phyloP scores from a whole-genome alignment of 2,329 filamentous ascomycete species.

The Macrophomina phaseolina region DNA sequence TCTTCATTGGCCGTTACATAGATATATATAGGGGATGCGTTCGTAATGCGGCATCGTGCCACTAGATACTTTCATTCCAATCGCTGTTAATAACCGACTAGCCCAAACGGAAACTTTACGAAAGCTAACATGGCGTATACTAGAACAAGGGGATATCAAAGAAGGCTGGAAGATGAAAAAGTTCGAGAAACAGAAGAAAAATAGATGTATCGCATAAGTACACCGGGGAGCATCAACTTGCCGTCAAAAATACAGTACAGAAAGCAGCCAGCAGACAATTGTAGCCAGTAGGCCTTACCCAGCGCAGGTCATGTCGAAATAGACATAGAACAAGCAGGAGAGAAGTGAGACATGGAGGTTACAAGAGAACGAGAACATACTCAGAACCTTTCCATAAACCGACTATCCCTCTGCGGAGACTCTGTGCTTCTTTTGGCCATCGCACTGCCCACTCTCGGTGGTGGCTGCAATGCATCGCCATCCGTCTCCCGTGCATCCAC shows the following conservation, averaged over 20 bases:
- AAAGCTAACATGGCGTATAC: background rate
- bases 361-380: background rate
- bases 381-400: conserved; percentile 23
- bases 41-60: background rate
- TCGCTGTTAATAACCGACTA: background rate
- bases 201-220: background rate
- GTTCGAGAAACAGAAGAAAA: background rate
- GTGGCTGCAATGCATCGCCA: background rate
- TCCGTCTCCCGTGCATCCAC: conserved; percentile 56
- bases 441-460: background rate
- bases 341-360: background rate
- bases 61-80: background rate
- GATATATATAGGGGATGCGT: background rate
- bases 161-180: background rate
- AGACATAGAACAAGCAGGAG: background rate
- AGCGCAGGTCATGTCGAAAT: no score
- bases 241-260: background rate
- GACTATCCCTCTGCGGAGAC: conserved; percentile 18
- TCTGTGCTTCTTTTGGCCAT: conserved; percentile 6
- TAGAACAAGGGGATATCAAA: background rate
- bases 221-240: background rate
- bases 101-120: background rate
- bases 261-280: background rate
- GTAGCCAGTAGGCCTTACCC: background rate
- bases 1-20: background rate